Evolutionary conservation across 768 basidiomycete genomes (phyloP), one percentile per base, ranked within the genome.

Genomic region (Coprinopsis marcescibilis): DNA sequence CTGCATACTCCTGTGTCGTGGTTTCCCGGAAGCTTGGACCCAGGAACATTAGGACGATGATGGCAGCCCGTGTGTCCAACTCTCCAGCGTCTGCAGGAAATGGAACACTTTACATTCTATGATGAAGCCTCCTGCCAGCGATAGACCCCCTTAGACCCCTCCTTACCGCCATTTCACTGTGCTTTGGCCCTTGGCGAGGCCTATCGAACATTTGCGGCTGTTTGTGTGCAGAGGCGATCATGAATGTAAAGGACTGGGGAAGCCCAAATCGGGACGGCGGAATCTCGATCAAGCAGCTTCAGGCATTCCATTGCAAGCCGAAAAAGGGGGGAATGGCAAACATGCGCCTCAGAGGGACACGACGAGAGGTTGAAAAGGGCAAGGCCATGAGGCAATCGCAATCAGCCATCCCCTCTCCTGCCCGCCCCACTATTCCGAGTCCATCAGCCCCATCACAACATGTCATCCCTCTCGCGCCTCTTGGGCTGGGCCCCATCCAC

Each of bases 401-500:
- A 26, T 26, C 24, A 27, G n/a, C 37, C 27, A 12, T 34, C 20
- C 39, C 19, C 42, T 39, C 29, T 44, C 48, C 48, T 25, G 14
- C 20, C 36, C 34, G 13, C 26, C 17, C 43, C n/a, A 33, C 15
- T 20, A 24, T 29, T 29, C 48, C 42, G n/a, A n/a, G n/a, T n/a
- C n/a, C 43, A 27, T 15, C 25, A 44, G 34, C 47, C n/a, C 37
- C 47, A 11, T 27, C 30, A 3, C 19, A 21, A 13, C 38, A 41
- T 33, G 24, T 12, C 41, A 13, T 29, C 48, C 26, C 43, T 49
- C 35, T 25, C 48, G 11, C 48, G 43, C 29, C 40, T 49, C 34
- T 49, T 63, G 48, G 64, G 65, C n/a, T 67, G 67, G 66, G 49
- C 51, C 30, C 63, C 63, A 14, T 54, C 61, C n/a, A 55, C 57